Conservation (phyloP, 129 eudicot species). For the Saposhnikovia divaricata region DNA sequence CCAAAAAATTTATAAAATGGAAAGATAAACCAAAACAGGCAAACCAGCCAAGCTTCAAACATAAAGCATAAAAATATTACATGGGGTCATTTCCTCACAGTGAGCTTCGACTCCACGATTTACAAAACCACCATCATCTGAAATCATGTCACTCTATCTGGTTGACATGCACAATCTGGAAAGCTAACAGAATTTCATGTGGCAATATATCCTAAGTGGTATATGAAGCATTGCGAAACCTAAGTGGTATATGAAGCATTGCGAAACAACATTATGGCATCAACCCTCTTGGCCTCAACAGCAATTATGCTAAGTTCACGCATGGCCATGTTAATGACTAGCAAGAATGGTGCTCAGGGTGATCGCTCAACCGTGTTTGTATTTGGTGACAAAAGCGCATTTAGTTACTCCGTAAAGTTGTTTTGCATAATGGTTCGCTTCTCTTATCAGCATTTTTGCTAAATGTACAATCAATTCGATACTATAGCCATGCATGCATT, state of each 20-base stretch:
- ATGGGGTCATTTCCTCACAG: background rate
- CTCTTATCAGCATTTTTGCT: constrained; percentile 60
- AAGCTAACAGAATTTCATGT: background rate
- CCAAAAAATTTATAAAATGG: background rate
- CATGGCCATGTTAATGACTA: constrained; percentile 63
- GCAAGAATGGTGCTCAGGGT: constrained; percentile 9
- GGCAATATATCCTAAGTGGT: background rate
- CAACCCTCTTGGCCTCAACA: constrained; percentile 80
- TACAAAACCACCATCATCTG: background rate
- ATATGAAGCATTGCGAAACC: no score
- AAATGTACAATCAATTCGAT: constrained; percentile 72
- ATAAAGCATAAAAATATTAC: background rate
- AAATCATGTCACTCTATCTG: background rate
- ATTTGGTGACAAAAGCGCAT: constrained; percentile 35
- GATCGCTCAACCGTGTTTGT: constrained; percentile 21
- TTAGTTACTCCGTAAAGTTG: constrained; percentile 49
- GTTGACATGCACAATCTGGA: background rate
- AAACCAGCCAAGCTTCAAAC: background rate
- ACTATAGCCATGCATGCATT: constrained; percentile 80
- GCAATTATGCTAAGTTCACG: constrained; percentile 87
- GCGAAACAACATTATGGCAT: constrained; percentile 95
- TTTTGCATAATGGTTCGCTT: constrained; percentile 74
- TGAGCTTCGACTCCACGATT: background rate
- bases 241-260: no score
- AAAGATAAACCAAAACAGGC: background rate